These are phyloP conservation scores for Parmelia sp. DNA, from an alignment of 495 filamentous ascomycete species.

Conservation along the genomic window DNA sequence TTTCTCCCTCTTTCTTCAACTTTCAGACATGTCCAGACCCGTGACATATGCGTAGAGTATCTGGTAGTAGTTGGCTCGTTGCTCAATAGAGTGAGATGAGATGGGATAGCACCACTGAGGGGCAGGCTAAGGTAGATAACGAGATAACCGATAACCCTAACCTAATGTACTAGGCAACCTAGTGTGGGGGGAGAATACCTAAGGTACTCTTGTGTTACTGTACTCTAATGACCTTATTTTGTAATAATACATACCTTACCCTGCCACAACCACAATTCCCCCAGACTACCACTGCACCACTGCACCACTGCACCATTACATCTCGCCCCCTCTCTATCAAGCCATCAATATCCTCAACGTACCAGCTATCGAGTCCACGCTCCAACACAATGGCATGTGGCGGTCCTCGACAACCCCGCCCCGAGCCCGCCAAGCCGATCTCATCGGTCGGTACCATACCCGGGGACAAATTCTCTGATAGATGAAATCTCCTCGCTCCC, in stretches of 20 bases:
- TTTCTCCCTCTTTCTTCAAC: not conserved
- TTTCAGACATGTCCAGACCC: not conserved
- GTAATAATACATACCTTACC: no score
- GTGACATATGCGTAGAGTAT: not conserved
- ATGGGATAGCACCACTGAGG: no score
- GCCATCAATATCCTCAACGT: no score
- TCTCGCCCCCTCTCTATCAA: not conserved
- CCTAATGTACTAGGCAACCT: not conserved
- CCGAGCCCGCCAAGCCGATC: no score
- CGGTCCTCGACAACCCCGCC: conserved; percentile 6
- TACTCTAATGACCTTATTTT: no score
- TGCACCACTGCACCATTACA: not conserved
- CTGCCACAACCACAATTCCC: no score
- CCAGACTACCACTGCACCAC: not conserved
- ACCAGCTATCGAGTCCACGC: not conserved
- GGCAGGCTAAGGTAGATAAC: no score
- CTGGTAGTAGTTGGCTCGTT: no score
- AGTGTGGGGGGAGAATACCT: conserved; percentile 2
- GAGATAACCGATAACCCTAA: not conserved
- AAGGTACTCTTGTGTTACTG: no score
- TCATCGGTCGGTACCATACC: conserved; percentile 22
- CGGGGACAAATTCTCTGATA: not conserved
- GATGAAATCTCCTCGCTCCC: conserved; percentile 6
- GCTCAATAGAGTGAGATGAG: conserved; percentile 23
- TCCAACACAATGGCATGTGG: not conserved